phyloP scores from a whole-genome alignment of 179 eudicot genomes.

The Vitellaria paradoxa region DNA sequence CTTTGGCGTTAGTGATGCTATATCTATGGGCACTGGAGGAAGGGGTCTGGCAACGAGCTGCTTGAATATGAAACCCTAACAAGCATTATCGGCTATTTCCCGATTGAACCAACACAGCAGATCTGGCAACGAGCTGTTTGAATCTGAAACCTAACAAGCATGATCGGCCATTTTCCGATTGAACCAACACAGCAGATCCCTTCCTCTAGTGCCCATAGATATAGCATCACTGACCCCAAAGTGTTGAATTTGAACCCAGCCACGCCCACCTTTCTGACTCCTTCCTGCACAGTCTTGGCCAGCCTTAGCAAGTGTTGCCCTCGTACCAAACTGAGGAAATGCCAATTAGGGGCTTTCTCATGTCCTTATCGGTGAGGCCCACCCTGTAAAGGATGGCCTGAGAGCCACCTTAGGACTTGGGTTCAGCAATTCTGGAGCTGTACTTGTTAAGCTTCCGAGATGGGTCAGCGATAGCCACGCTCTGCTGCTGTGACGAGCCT shows the following conservation, averaged over 20 bases:
- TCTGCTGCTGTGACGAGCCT: too few species aligned
- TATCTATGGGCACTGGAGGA: too few species aligned
- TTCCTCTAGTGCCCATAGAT: constrained; percentile 97
- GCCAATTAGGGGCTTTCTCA: constrained; percentile 88
- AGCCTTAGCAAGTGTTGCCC: constrained; percentile 77
- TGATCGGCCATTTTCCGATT: too few species aligned
- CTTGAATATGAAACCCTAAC: too few species aligned
- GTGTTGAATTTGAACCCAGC: constrained; percentile 94
- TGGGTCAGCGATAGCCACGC: too few species aligned
- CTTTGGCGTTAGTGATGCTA: too few species aligned
- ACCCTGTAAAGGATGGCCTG: constrained; percentile 93
- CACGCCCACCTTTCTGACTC: constrained; percentile 80
- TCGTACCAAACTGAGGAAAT: constrained; percentile 98
- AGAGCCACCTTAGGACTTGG: constrained; percentile 86
- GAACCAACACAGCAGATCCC: too few species aligned
- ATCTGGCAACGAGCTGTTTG: too few species aligned
- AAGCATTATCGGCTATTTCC: too few species aligned
- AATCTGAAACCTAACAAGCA: too few species aligned
- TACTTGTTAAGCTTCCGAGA: constrained; percentile 69
- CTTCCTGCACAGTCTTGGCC: constrained; percentile 82
- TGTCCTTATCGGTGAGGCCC: constrained; percentile 83
- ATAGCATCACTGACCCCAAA: constrained; percentile 96
- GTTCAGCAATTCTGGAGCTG: constrained; percentile 76
- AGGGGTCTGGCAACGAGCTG: too few species aligned
- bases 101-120: too few species aligned